Percentiles rank a stretch among this genome's conserved stretches.
Conservation (phyloP, 2,329 filamentous ascomycete species). For the Colletotrichum abscissum region DNA sequence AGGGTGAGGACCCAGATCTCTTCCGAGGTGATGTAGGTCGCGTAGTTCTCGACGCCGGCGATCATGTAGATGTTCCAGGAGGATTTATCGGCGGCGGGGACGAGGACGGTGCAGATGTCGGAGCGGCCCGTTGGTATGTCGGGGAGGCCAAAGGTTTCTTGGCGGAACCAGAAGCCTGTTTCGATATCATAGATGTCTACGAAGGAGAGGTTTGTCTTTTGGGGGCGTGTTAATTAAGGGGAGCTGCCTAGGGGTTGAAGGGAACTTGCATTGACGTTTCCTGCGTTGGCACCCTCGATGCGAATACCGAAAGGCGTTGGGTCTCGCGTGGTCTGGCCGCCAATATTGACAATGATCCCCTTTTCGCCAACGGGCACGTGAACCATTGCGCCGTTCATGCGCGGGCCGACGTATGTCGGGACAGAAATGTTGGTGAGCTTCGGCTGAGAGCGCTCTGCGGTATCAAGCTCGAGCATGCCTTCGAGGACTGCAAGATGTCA, state of each 20-base stretch:
- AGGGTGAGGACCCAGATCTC: slow-evolving; percentile 33
- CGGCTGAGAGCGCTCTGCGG: slow-evolving; percentile 13
- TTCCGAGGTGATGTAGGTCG: slow-evolving; percentile 23
- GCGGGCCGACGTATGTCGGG: slow-evolving; percentile 35
- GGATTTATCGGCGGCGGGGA: slow-evolving; percentile 34
- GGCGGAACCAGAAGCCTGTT: slow-evolving; percentile 38
- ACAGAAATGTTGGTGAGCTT: slow-evolving; percentile 38
- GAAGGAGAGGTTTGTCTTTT: slow-evolving; percentile 36
- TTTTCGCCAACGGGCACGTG: slow-evolving; percentile 36
- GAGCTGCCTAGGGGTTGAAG: background rate
- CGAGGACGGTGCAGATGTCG: slow-evolving; percentile 37
- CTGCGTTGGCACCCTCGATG: background rate
- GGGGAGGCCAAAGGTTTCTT: slow-evolving; percentile 36
- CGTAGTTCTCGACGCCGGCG: slow-evolving; percentile 37
- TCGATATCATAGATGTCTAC: slow-evolving; percentile 38
- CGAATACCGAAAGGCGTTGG: slow-evolving; percentile 26
- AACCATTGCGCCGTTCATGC: slow-evolving; percentile 39
- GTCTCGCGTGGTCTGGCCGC: slow-evolving; percentile 34
- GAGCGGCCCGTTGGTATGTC: slow-evolving; percentile 35
- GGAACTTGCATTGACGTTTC: slow-evolving; percentile 14
- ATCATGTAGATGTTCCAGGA: slow-evolving; percentile 39
- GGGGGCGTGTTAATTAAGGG: background rate
- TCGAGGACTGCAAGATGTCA: slow-evolving; percentile 22
- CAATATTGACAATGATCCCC: slow-evolving; percentile 36
- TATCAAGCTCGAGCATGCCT: slow-evolving; percentile 37